phyloP scores from a whole-genome alignment of 441 rosid genomes.

The Gossypium gossypioides region DNA sequence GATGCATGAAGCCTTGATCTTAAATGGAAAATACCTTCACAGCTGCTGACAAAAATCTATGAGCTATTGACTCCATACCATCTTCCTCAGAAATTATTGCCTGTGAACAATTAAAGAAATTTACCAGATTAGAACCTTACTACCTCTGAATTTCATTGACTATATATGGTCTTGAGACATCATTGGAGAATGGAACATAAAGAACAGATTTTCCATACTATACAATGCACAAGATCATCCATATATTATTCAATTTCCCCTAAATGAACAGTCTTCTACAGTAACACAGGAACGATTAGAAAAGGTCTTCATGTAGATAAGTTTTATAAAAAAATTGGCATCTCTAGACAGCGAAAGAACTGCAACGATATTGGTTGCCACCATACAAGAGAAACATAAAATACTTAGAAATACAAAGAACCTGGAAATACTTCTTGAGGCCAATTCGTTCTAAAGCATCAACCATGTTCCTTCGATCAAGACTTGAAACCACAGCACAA shows the following conservation, averaged over 20 bases:
- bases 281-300: neutral
- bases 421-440: slow-evolving; percentile 81
- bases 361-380: neutral
- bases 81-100: slow-evolving; percentile 87
- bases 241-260: neutral
- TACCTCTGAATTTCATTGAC: neutral
- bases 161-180: neutral
- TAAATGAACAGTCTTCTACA: neutral
- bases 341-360: neutral
- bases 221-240: neutral
- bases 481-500: slow-evolving; percentile 87
- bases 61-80: slow-evolving; percentile 94
- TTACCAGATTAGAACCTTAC: neutral
- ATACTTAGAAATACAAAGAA: slow-evolving; percentile 12
- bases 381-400: neutral
- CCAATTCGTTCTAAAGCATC: slow-evolving; percentile 60
- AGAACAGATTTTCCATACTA: neutral
- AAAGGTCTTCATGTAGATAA: neutral
- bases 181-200: neutral
- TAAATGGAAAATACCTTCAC: slow-evolving; percentile 49
- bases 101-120: slow-evolving; percentile 22
- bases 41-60: slow-evolving; percentile 89
- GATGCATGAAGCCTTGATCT: neutral
- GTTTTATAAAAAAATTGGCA: neutral
- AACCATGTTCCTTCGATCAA: slow-evolving; percentile 72